Conservation (phyloP, 176 grass and related monocot genomes). For the Pontederia paniculata region DNA sequence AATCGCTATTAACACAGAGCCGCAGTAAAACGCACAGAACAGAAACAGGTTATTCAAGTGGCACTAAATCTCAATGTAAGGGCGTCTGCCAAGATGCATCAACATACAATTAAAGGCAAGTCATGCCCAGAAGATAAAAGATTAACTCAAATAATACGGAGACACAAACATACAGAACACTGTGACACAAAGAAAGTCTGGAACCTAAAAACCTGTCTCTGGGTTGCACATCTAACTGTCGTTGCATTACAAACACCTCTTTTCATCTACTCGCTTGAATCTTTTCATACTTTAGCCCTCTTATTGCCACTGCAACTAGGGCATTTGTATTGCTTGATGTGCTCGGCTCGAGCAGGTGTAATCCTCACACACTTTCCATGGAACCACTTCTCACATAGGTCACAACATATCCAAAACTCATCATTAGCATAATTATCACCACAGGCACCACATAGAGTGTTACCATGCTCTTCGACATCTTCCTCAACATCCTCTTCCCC, state of each 20-base stretch:
- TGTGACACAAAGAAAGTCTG: too few relatives aligned
- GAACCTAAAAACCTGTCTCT: too few relatives aligned
- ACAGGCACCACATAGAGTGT: slow-evolving; percentile 71
- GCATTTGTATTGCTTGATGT: slow-evolving; percentile 98
- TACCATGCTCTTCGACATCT: slow-evolving; percentile 42
- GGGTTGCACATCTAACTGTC: background rate
- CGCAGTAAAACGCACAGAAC: too few relatives aligned
- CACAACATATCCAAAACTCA: slow-evolving; percentile 93
- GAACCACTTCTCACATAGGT: slow-evolving; percentile 82
- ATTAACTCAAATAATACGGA: too few relatives aligned
- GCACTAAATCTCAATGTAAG: too few relatives aligned
- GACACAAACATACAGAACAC: too few relatives aligned
- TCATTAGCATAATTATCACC: slow-evolving; percentile 61
- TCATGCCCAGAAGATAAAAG: too few relatives aligned
- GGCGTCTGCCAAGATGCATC: too few relatives aligned
- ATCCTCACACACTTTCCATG: slow-evolving; percentile 92
- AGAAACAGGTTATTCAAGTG: too few relatives aligned
- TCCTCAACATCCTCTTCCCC: slow-evolving; percentile 22
- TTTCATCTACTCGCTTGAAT: background rate
- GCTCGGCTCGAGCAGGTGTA: slow-evolving; percentile 75
- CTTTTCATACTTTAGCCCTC: slow-evolving; percentile 52
- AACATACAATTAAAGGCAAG: too few relatives aligned
- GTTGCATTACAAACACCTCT: background rate
- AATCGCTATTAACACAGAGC: too few relatives aligned
- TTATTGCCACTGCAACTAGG: slow-evolving; percentile 69